These are phyloP conservation scores for Phlebiopsis flavidoalba DNA, from an alignment of 768 basidiomycete genomes.

Conservation along the genomic window DNA sequence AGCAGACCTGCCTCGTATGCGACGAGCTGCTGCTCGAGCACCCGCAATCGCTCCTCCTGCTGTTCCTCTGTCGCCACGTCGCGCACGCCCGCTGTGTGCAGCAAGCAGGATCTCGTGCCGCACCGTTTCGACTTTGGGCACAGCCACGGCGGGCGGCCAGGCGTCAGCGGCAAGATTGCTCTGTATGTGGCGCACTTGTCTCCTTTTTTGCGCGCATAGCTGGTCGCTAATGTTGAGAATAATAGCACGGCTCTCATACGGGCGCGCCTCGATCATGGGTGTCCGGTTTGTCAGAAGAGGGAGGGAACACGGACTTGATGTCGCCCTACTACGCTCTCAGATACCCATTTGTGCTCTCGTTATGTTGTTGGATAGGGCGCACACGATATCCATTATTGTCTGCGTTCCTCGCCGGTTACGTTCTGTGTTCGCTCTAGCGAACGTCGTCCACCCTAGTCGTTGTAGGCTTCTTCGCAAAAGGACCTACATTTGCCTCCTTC, in stretches of 20 bases:
- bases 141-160: slow-evolving; percentile 25
- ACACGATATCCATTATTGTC: not conserved
- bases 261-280: slow-evolving; percentile 58
- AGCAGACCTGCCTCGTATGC: slow-evolving; percentile 66
- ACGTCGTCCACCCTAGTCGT: not conserved
- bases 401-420: not conserved
- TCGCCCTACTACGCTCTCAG: not conserved
- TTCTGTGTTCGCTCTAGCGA: not conserved
- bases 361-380: not conserved
- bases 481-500: no score
- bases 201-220: not conserved
- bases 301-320: slow-evolving; percentile 38
- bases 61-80: slow-evolving; percentile 86
- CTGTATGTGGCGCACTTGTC: slow-evolving; percentile 48
- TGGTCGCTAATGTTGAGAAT: slow-evolving; percentile 2
- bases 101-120: slow-evolving; percentile 60
- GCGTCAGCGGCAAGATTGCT: slow-evolving; percentile 69
- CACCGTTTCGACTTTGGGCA: slow-evolving; percentile 34
- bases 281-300: slow-evolving; percentile 70
- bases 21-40: slow-evolving; percentile 48
- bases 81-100: slow-evolving; percentile 78
- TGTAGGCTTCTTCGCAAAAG: not conserved
- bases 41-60: slow-evolving; percentile 55
- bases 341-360: not conserved
- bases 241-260: slow-evolving; percentile 66